A percentile compares a stretch with the other conserved stretches of the same genome.
phyloP scores from a whole-genome alignment of 2,329 filamentous ascomycete genomes.

The Chaetothyriales sp. region DNA sequence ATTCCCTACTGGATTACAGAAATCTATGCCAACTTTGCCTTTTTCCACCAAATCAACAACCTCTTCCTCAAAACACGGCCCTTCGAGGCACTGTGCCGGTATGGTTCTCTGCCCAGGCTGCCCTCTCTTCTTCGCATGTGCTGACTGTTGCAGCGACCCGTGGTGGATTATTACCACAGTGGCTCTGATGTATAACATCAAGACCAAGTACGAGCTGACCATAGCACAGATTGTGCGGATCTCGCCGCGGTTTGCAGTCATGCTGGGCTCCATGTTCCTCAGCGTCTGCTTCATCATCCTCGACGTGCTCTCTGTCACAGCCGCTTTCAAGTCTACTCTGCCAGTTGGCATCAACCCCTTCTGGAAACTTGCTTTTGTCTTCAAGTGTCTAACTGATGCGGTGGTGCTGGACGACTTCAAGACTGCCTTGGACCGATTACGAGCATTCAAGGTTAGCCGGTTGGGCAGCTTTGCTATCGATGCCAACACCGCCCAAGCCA shows the following conservation, averaged over 20 bases:
- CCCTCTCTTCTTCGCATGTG: not conserved
- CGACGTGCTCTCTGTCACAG: slow-evolving; percentile 46
- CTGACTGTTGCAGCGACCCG: slow-evolving; percentile 29
- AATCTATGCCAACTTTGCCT: slow-evolving; percentile 45
- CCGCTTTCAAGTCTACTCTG: slow-evolving; percentile 26
- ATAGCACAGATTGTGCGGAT: slow-evolving; percentile 42
- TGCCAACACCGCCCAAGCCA: slow-evolving; percentile 7
- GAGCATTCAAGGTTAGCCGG: slow-evolving; percentile 18
- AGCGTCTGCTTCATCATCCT: slow-evolving; percentile 46
- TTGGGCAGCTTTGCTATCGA: slow-evolving; percentile 18
- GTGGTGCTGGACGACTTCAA: slow-evolving; percentile 49
- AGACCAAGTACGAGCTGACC: slow-evolving; percentile 42
- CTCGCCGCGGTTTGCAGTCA: slow-evolving; percentile 49
- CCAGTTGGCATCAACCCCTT: slow-evolving; percentile 49
- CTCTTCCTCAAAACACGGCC: slow-evolving; percentile 38
- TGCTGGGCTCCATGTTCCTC: slow-evolving; percentile 46
- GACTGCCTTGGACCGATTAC: slow-evolving; percentile 27
- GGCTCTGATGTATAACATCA: slow-evolving; percentile 43
- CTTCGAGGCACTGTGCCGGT: slow-evolving; percentile 40
- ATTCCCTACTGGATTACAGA: slow-evolving; percentile 47
- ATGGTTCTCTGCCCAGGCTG: slow-evolving; percentile 1
- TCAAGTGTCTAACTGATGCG: slow-evolving; percentile 46
- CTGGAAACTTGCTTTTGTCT: slow-evolving; percentile 44
- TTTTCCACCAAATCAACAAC: slow-evolving; percentile 35
- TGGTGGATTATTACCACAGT: slow-evolving; percentile 46